Evolutionary conservation across 108 stramenopile species (phyloP).

Genomic region (Discostella stelligeroides): DNA sequence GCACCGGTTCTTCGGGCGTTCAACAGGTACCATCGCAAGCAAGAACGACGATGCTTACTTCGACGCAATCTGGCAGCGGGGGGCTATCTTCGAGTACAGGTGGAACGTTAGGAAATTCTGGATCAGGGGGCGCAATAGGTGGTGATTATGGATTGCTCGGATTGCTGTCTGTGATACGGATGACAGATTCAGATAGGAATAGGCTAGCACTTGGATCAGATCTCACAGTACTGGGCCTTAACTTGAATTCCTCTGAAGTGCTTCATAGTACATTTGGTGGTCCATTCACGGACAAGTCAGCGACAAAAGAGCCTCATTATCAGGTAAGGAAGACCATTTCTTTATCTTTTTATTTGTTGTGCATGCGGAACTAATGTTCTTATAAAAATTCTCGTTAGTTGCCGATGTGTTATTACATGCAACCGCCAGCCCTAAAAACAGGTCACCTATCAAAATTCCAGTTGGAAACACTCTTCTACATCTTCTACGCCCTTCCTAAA

Average conservation of each 20-base stretch:
- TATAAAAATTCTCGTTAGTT: constrained; percentile 49
- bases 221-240: constrained; percentile 94
- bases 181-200: constrained; percentile 95
- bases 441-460: constrained; percentile 96
- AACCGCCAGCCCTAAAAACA: constrained; percentile 88
- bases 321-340: constrained; percentile 60
- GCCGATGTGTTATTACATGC: constrained; percentile 96
- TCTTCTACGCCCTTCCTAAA: constrained; percentile 97
- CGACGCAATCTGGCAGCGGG: constrained; percentile 42
- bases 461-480: constrained; percentile 98
- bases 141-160: constrained; percentile 96
- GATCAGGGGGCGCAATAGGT: constrained; percentile 70
- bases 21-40: constrained; percentile 33
- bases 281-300: constrained; percentile 89
- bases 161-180: constrained; percentile 92
- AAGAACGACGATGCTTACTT: constrained; percentile 26
- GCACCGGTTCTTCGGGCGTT: constrained; percentile 7
- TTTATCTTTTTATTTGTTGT: not conserved
- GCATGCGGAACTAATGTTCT: not conserved
- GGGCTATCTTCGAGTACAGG: constrained; percentile 28
- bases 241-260: constrained; percentile 90
- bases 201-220: constrained; percentile 94
- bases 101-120: constrained; percentile 37
- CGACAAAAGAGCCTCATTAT: constrained; percentile 91
- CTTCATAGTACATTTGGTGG: constrained; percentile 93